Conservation (phyloP, 768 basidiomycete genomes). For the Suillus clintonianus region DNA sequence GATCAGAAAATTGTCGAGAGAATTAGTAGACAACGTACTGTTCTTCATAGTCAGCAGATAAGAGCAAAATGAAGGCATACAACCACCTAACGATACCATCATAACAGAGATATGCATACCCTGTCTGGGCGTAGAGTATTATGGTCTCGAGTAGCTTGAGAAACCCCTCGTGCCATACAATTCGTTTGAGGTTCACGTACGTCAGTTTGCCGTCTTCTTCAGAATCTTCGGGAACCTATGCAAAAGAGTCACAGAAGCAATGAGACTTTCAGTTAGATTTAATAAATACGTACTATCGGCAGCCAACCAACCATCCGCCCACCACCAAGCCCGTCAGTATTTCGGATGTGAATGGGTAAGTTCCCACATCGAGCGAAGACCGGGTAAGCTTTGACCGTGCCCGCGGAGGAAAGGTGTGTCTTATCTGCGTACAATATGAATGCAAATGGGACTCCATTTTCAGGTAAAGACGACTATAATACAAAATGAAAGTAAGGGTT, state of each 20-base stretch:
- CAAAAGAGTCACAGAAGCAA: too few species aligned
- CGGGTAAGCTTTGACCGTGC: constrained; percentile 39
- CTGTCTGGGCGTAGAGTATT: constrained; percentile 17
- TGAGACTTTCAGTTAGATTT: too few species aligned
- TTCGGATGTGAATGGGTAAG: constrained; percentile 32
- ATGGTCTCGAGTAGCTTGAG: constrained; percentile 29
- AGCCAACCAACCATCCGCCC: constrained; percentile 39
- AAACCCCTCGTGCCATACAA: constrained; percentile 39
- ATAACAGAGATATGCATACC: constrained; percentile 25
- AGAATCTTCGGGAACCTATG: background rate
- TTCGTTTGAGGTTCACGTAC: constrained; percentile 33
- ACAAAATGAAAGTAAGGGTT: background rate
- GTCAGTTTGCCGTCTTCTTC: constrained; percentile 32
- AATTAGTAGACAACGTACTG: constrained; percentile 40
- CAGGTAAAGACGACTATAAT: background rate
- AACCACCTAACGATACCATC: constrained; percentile 30
- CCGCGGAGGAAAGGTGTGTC: constrained; percentile 37
- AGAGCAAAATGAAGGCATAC: constrained; percentile 37
- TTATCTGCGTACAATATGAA: constrained; percentile 45
- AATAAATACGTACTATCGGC: constrained; percentile 38
- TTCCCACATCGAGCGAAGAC: constrained; percentile 36
- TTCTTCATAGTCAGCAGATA: constrained; percentile 47
- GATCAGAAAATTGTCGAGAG: constrained; percentile 13
- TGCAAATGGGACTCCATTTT: constrained; percentile 25
- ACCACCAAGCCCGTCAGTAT: constrained; percentile 35